Percentiles rank a stretch among this genome's conserved stretches.
These are phyloP conservation scores for Psophocarpus tetragonolobus DNA, from an alignment of 306 rosid genomes.

Conservation along the genomic window DNA sequence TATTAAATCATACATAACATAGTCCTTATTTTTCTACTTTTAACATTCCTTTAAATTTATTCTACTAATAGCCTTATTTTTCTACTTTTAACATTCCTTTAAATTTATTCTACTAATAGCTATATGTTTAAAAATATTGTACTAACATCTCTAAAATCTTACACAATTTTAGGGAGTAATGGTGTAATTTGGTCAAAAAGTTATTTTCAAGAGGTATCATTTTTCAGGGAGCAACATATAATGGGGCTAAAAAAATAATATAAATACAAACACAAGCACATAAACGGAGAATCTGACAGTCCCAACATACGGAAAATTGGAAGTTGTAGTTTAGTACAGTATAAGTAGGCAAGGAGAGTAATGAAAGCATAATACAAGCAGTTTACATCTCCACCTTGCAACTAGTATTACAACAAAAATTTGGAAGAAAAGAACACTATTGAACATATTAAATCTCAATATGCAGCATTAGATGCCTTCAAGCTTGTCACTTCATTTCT, in stretches of 20 bases:
- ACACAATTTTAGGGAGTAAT: too few species aligned
- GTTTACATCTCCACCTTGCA: constrained; percentile 22
- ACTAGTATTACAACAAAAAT: constrained; percentile 31
- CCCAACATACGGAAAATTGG: not conserved
- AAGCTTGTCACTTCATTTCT: constrained; percentile 42
- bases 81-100: too few species aligned
- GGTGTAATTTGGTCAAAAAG: too few species aligned
- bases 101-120: too few species aligned
- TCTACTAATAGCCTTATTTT: too few species aligned
- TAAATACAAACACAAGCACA: not conserved
- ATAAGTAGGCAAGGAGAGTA: not conserved
- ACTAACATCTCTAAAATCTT: too few species aligned
- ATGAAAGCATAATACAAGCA: constrained; percentile 22
- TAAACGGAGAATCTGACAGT: not conserved
- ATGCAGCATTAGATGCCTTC: constrained; percentile 34
- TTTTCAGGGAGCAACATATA: constrained; percentile 11
- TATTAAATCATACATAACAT: too few species aligned
- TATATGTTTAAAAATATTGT: too few species aligned
- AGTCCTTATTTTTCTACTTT: too few species aligned
- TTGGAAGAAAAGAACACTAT: constrained; percentile 14
- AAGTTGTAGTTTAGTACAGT: not conserved
- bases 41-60: too few species aligned
- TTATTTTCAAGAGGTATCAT: not conserved
- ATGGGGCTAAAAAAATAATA: not conserved
- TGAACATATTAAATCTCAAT: constrained; percentile 36